These are phyloP conservation scores for Erigeron philadelphicus DNA, from an alignment of 140 eudicot genomes.

Conservation along the genomic window DNA sequence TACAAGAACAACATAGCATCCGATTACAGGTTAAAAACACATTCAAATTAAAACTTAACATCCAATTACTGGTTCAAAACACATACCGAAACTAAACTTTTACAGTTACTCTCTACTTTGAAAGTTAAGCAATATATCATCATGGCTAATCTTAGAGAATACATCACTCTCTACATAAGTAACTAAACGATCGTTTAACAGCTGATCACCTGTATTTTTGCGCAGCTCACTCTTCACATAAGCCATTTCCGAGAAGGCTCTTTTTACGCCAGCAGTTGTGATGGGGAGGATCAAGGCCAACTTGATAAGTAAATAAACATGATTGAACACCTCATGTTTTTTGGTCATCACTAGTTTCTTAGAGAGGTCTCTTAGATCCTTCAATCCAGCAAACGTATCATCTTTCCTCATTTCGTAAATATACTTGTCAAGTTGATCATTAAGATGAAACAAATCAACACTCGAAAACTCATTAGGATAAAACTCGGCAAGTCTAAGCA, in stretches of 20 bases:
- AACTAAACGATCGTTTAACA: slow-evolving; percentile 19
- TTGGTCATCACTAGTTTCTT: slow-evolving; percentile 14
- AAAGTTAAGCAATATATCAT: slow-evolving; percentile 16
- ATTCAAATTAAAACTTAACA: not conserved
- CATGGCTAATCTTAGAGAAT: slow-evolving; percentile 3
- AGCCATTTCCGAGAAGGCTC: slow-evolving; percentile 6
- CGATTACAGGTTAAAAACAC: too few species aligned
- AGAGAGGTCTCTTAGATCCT: slow-evolving; percentile 20
- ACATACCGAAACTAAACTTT: not conserved
- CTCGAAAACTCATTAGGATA: slow-evolving; percentile 19
- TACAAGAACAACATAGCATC: too few species aligned
- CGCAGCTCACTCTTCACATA: not conserved
- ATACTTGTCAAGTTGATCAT: slow-evolving; percentile 14
- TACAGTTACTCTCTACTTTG: slow-evolving; percentile 12
- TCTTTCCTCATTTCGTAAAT: slow-evolving; percentile 12
- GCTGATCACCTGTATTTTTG: not conserved
- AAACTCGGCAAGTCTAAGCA: slow-evolving; percentile 10
- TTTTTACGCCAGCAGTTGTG: slow-evolving; percentile 14
- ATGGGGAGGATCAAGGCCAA: slow-evolving; percentile 19
- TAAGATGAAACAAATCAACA: slow-evolving; percentile 6
- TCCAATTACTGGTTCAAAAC: slow-evolving; percentile 1
- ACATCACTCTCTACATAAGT: slow-evolving; percentile 14
- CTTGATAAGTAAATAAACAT: slow-evolving; percentile 19
- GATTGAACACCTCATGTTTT: slow-evolving; percentile 18
- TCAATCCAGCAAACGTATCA: slow-evolving; percentile 11